Base-by-base conservation (phyloP, 179 eudicot genomes). In the Drosera spatulata region DNA sequence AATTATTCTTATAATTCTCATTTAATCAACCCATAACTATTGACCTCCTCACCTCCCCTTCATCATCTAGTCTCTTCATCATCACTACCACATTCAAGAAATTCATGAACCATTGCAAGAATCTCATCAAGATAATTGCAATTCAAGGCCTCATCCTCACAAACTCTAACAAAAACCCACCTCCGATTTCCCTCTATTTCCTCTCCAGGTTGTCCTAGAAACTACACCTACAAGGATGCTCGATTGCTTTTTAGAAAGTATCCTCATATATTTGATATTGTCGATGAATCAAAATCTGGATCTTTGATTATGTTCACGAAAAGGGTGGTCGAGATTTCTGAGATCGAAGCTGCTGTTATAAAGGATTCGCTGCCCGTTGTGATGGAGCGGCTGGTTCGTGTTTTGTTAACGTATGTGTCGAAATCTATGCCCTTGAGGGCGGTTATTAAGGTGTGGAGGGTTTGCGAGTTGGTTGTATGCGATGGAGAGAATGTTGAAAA, bases 131-230 rank as follows among this genome's bases (percentile, higher is more conserved):
- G 87, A 1, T 84, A 5, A 47, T 80, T 61, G 67, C 91, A 22
- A 73, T 91, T 49, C 97, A 91, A 71, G 97, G 87, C 74, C 82
- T 91, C 61, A 83, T 91, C 46, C 81, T 91, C 44, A 73, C 88
- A 14, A 75, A 72, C 76, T 85, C 87, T 42, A 65, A 43, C 59
- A 62, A 59, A 61, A 63, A 64, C 66, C 87, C 95, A 41, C 89
- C 87, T 39, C 75, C 88, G 2, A 69, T 88, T 12, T 82, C 95
- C 11, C 65, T 91, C 38, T 80, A 77, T 39, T 91, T 91, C 86
- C 77, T 91, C 69, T 62, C 74, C 63, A 77, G 84, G 65, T 85
- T 91, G 64, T 80, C 96, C 50, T 91, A 88, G 43, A 77, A 69
- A 58, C 79, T 91, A 62, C 96, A 71, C 63, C 89, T 91, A 88